Evolutionary conservation across 805 yeast genomes (phyloP).

Genomic region (Ogataea glucozyma): DNA sequence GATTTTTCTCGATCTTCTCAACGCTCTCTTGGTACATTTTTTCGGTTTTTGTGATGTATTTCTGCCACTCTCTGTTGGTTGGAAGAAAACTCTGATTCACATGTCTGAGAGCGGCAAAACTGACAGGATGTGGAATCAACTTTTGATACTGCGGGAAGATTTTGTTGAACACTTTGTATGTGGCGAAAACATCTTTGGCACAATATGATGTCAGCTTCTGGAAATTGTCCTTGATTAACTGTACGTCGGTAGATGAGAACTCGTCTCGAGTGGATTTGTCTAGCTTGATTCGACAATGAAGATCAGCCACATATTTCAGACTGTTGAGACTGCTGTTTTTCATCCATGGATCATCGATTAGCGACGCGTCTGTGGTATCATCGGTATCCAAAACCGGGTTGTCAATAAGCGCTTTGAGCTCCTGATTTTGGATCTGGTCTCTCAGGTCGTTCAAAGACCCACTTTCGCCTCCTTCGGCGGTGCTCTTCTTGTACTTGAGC

Average conservation of each 20-base stretch:
- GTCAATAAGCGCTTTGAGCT: conserved; percentile 29
- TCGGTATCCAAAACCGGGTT: conserved; percentile 36
- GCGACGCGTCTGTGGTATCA: conserved; percentile 28
- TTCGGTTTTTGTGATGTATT: conserved; percentile 73
- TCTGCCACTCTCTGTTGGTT: conserved; percentile 69
- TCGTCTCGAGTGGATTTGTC: conserved; percentile 68
- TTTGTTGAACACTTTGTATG: conserved; percentile 65
- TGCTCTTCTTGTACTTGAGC: conserved; percentile 56
- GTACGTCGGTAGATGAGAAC: conserved; percentile 57
- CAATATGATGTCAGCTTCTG: conserved; percentile 73
- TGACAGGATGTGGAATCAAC: conserved; percentile 90
- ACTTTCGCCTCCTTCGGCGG: conserved; percentile 24
- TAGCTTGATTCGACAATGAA: conserved; percentile 70
- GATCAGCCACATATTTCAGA: conserved; percentile 71
- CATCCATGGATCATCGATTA: conserved; percentile 84
- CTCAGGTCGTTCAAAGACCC: conserved; percentile 22
- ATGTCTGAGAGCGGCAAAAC: conserved; percentile 81
- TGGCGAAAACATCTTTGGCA: conserved; percentile 78
- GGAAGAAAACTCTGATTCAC: conserved; percentile 79
- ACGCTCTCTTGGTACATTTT: conserved; percentile 59
- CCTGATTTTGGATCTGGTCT: conserved; percentile 26
- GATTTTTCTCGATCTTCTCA: conserved; percentile 53
- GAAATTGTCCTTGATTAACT: conserved; percentile 56
- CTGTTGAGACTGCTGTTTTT: conserved; percentile 74
- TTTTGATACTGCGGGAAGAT: conserved; percentile 67